Evolutionary conservation across 1,139 yeast genomes (phyloP).

Genomic region (Geotrichum restrictum): DNA sequence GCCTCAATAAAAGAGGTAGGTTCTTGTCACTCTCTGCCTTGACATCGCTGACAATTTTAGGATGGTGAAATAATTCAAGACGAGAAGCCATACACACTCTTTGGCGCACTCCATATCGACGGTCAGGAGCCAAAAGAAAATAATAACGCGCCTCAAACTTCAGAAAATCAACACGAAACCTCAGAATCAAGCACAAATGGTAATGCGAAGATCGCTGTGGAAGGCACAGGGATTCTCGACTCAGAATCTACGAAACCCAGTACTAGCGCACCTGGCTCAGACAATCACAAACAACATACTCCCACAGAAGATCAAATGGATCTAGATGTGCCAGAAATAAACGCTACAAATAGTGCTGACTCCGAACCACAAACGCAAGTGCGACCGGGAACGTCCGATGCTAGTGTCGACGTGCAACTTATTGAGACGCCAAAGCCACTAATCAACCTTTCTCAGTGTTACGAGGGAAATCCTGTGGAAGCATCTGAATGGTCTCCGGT

Average conservation of each 20-base stretch:
- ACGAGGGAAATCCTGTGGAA: conserved; percentile 23
- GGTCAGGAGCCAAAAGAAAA: conserved; percentile 31
- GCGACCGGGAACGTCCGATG: conserved; percentile 12
- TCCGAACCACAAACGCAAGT: not conserved
- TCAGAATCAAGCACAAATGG: conserved; percentile 3
- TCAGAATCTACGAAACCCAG: conserved; percentile 11
- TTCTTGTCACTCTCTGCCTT: conserved; percentile 19
- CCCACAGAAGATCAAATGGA: conserved; percentile 18
- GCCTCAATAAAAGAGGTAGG: conserved; percentile 43
- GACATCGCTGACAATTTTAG: conserved; percentile 1
- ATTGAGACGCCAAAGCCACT: conserved; percentile 16
- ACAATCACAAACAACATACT: conserved; percentile 3
- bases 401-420: conserved; percentile 16
- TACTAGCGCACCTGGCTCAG: not conserved
- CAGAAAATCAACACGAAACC: not conserved
- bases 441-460: conserved; percentile 15
- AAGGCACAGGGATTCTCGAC: not conserved
- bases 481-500: conserved; percentile 31
- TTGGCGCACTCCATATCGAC: conserved; percentile 38
- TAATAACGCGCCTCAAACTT: not conserved
- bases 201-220: not conserved
- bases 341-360: not conserved
- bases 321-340: conserved; percentile 10
- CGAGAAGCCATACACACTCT: conserved; percentile 36
- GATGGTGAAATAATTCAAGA: conserved; percentile 25